phyloP scores from a whole-genome alignment of 495 filamentous ascomycete species.

The Hyaloscypha variabilis region DNA sequence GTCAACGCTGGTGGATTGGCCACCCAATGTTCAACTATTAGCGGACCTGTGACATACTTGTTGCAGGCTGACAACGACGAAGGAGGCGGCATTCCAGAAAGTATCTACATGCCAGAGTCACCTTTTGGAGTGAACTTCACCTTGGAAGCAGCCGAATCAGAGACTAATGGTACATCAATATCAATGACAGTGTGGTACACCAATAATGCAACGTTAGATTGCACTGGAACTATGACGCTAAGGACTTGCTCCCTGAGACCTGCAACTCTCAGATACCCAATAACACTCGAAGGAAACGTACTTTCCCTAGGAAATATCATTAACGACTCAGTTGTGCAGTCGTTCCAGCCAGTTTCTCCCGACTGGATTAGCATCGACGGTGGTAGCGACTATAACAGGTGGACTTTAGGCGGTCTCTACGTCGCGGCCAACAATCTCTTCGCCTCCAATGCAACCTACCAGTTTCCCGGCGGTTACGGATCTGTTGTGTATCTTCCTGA shows the following conservation, averaged over 20 bases:
- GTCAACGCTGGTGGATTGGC: constrained; percentile 15
- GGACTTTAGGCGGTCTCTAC: constrained; percentile 15
- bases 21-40: not conserved
- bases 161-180: not conserved
- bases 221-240: not conserved
- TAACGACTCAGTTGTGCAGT: not conserved
- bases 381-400: constrained; percentile 6
- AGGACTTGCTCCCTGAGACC: constrained; percentile 4
- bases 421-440: constrained; percentile 11
- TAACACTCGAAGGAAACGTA: not conserved
- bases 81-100: not conserved
- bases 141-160: not conserved
- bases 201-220: not conserved
- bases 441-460: constrained; percentile 1
- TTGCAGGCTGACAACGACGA: too few species aligned
- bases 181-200: constrained; percentile 8
- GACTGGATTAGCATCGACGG: not conserved
- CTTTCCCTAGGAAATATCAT: not conserved
- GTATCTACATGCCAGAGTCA: not conserved
- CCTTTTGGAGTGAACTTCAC: constrained; percentile 10
- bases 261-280: constrained; percentile 9
- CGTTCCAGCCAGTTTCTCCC: constrained; percentile 1
- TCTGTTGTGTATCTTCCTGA: too few species aligned
- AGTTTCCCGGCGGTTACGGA: too few species aligned
- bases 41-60: not conserved